These are phyloP conservation scores for Trypanosoma theileri DNA, from an alignment of 208 protist genomes.

Conservation along the genomic window DNA sequence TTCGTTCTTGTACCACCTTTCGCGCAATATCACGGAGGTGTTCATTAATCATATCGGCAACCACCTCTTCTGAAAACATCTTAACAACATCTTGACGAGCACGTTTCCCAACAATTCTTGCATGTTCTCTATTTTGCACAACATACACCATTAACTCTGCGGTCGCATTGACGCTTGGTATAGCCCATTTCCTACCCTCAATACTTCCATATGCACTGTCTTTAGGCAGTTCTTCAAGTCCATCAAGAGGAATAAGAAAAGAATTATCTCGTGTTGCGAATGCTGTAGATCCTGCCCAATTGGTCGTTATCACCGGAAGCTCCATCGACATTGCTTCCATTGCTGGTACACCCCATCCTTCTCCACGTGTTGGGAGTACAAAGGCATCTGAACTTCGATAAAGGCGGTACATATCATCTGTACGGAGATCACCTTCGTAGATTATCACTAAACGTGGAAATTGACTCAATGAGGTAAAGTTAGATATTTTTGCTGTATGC, in stretches of 20 bases:
- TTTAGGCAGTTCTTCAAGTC: conserved; percentile 35
- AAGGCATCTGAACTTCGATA: conserved; percentile 81
- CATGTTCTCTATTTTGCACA: conserved; percentile 33
- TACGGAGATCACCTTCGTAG: neutral
- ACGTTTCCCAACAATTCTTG: conserved; percentile 29
- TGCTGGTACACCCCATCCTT: conserved; percentile 59
- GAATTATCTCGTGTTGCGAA: conserved; percentile 34
- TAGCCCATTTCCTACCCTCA: conserved; percentile 32
- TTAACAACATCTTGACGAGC: conserved; percentile 27
- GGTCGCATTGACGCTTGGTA: conserved; percentile 31
- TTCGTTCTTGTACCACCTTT: neutral
- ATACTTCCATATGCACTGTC: conserved; percentile 24
- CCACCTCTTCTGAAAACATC: conserved; percentile 38
- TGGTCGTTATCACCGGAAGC: conserved; percentile 46
- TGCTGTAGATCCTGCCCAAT: conserved; percentile 38
- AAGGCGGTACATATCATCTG: conserved; percentile 44
- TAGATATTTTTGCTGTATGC: conserved; percentile 12
- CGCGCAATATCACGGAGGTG: conserved; percentile 2
- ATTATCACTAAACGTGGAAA: conserved; percentile 45
- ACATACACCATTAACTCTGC: conserved; percentile 41
- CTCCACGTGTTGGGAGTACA: conserved; percentile 82
- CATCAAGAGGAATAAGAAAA: conserved; percentile 54
- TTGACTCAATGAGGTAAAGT: conserved; percentile 21
- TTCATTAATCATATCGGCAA: conserved; percentile 37
- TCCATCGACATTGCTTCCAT: conserved; percentile 65